Evolutionary conservation across 2,329 filamentous ascomycete genomes (phyloP).

Genomic region (Aspergillus udagawae): DNA sequence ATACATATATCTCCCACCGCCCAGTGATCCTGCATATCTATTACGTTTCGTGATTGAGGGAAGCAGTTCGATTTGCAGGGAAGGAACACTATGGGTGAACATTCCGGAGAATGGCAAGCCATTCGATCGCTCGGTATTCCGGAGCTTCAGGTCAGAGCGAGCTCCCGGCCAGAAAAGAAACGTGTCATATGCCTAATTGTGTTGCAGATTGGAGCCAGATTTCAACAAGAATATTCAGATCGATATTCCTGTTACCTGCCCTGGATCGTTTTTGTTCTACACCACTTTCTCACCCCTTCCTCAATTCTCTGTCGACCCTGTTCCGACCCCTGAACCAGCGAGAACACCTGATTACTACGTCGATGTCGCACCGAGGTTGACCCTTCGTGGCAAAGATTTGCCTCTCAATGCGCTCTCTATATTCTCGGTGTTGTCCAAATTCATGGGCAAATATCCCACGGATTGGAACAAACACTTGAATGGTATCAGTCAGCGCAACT

Average conservation of each 20-base stretch:
- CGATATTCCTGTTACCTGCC: conserved; percentile 74
- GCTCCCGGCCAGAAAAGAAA: conserved; percentile 2
- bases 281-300: conserved; percentile 87
- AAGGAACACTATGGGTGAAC: conserved; percentile 96
- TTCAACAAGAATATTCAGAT: conserved; percentile 92
- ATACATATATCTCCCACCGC: conserved; percentile 87
- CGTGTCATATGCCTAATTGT: conserved; percentile 16
- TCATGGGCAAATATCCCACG: conserved; percentile 86
- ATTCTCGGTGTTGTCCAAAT: conserved; percentile 94
- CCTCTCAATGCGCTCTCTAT: conserved; percentile 84
- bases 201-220: conserved; percentile 68
- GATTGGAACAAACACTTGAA: conserved; percentile 88
- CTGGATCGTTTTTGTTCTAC: conserved; percentile 92
- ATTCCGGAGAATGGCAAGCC: conserved; percentile 71
- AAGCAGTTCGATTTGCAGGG: conserved; percentile 88
- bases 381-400: conserved; percentile 67
- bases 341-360: conserved; percentile 82
- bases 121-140: conserved; percentile 76
- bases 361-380: conserved; percentile 80
- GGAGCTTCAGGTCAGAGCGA: conserved; percentile 74
- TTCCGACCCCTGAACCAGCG: conserved; percentile 52
- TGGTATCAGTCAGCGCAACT: conserved; percentile 84
- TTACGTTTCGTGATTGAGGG: conserved; percentile 90
- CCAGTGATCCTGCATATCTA: conserved; percentile 66
- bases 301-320: conserved; percentile 60